Evolutionary conservation across 1,139 yeast genomes (phyloP).

Genomic region (Candida sp.): DNA sequence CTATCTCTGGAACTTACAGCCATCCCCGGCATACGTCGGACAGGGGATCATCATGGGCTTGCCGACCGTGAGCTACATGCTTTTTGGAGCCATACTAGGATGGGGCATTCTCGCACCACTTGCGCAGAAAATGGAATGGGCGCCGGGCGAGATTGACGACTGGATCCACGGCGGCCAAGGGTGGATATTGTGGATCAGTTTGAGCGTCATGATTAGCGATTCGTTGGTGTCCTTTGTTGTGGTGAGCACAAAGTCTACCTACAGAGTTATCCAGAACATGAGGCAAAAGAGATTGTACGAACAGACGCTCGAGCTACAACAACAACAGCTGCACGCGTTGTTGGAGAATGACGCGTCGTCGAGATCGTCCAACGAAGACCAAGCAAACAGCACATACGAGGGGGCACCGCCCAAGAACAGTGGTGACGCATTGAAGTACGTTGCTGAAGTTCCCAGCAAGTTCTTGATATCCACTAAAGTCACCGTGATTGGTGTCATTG

Average conservation of each 20-base stretch:
- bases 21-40: slow-evolving; percentile 97
- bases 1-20: slow-evolving; percentile 91
- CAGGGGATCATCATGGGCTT: slow-evolving; percentile 99
- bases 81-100: slow-evolving; percentile 86
- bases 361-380: slow-evolving; percentile 22
- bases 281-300: slow-evolving; percentile 5
- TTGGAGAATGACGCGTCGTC: neutral
- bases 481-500: slow-evolving; percentile 63
- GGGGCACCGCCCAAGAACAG: slow-evolving; percentile 6
- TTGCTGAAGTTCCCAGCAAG: slow-evolving; percentile 22
- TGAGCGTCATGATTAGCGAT: slow-evolving; percentile 94
- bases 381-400: slow-evolving; percentile 13
- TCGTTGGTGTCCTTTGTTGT: slow-evolving; percentile 82
- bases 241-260: slow-evolving; percentile 54
- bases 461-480: slow-evolving; percentile 56
- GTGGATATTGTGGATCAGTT: slow-evolving; percentile 95
- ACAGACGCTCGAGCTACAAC: slow-evolving; percentile 11
- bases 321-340: slow-evolving; percentile 5
- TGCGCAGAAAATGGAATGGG: slow-evolving; percentile 77
- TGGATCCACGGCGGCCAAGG: slow-evolving; percentile 97
- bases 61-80: slow-evolving; percentile 90
- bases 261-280: slow-evolving; percentile 7
- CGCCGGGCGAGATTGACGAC: slow-evolving; percentile 87
- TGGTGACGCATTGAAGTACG: slow-evolving; percentile 9
- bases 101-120: slow-evolving; percentile 92